phyloP scores from a whole-genome alignment of 257 asterid genomes.

The Nicotiana tomentosiformis region DNA sequence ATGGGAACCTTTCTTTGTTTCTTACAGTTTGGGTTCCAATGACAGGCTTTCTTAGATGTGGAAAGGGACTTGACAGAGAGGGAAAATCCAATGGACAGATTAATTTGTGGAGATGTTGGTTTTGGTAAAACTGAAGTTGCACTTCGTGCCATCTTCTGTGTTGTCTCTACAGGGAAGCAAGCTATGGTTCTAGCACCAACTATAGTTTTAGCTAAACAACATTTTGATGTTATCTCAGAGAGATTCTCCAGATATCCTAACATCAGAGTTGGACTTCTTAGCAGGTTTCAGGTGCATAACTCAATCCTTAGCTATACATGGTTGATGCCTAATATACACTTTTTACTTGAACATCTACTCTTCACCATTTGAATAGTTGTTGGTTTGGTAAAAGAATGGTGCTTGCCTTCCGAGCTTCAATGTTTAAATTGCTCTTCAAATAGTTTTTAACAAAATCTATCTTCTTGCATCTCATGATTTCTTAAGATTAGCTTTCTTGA shows the following conservation, averaged over 20 bases:
- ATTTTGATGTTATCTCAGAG: slow-evolving; percentile 79
- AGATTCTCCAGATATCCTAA: slow-evolving; percentile 64
- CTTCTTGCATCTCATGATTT: not conserved
- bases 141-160: slow-evolving; percentile 90
- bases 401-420: not conserved
- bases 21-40: slow-evolving; percentile 42
- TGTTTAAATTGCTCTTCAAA: not conserved
- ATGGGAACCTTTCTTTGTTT: slow-evolving; percentile 4
- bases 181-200: slow-evolving; percentile 97
- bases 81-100: slow-evolving; percentile 92
- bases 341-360: not conserved
- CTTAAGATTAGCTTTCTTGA: not conserved
- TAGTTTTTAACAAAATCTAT: not conserved
- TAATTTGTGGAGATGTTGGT: slow-evolving; percentile 99
- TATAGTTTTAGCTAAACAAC: slow-evolving; percentile 93
- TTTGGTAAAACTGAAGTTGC: slow-evolving; percentile 99
- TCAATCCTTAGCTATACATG: not conserved
- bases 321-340: not conserved
- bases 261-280: slow-evolving; percentile 71
- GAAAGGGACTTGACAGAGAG: slow-evolving; percentile 84
- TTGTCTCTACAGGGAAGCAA: slow-evolving; percentile 83
- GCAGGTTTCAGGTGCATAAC: slow-evolving; percentile 86
- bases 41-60: slow-evolving; percentile 88
- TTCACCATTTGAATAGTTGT: not conserved
- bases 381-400: slow-evolving; percentile 5